phyloP scores from a whole-genome alignment of 83 land plant species.

The Larix sibirica region DNA sequence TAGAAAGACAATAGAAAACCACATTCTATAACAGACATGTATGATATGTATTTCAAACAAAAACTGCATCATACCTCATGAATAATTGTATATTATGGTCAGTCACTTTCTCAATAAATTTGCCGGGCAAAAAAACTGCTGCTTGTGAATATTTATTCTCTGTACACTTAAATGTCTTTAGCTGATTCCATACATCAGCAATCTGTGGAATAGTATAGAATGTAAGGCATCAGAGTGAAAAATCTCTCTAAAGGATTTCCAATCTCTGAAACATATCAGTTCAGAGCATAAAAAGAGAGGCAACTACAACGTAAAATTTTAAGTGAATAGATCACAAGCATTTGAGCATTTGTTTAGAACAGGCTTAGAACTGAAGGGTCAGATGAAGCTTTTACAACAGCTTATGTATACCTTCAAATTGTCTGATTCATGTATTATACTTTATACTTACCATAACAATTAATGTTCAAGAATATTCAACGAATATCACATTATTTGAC shows the following conservation, averaged over 20 bases:
- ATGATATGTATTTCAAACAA: not conserved
- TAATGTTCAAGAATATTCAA: not conserved
- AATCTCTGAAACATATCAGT: not conserved
- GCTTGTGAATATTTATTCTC: not conserved
- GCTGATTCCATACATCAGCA: not conserved
- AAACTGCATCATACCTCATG: not conserved
- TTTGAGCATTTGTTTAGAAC: not conserved
- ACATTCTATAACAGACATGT: not conserved
- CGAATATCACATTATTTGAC: not conserved
- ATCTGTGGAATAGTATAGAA: not conserved
- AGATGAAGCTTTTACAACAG: too few species aligned
- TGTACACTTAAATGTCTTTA: not conserved
- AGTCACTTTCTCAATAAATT: conserved; percentile 10
- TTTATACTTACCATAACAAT: not conserved
- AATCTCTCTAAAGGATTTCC: not conserved
- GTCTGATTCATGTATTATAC: not conserved
- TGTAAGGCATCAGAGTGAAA: not conserved
- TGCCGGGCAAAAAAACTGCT: not conserved
- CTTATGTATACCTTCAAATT: not conserved
- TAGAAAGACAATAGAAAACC: not conserved
- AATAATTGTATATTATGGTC: not conserved
- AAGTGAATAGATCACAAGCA: not conserved
- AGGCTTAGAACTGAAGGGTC: too few species aligned
- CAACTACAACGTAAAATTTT: not conserved
- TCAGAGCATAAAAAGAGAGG: not conserved